A percentile compares a stretch with the other conserved stretches of the same genome.
These are phyloP conservation scores for Rhodosporidiobolus odoratus DNA, from an alignment of 768 basidiomycete genomes.

Conservation along the genomic window DNA sequence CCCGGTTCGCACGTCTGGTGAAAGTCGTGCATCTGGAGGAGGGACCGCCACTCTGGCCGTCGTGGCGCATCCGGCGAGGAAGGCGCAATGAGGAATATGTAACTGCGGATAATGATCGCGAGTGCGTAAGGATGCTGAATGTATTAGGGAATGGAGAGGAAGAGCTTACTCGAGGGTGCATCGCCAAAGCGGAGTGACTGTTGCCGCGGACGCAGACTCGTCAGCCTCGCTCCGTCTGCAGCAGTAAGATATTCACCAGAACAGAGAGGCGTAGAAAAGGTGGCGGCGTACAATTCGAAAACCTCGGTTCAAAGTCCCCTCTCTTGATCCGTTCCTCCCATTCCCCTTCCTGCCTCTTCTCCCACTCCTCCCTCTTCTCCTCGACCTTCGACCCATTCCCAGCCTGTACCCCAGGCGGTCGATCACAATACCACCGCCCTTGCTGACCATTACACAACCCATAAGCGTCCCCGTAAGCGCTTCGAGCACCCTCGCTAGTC, in stretches of 20 bases:
- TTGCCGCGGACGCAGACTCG: conserved; percentile 55
- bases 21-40: conserved; percentile 59
- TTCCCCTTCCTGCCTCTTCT: conserved; percentile 44
- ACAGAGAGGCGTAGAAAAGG: background rate
- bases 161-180: conserved; percentile 26
- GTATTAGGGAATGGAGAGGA: background rate
- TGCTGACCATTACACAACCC: conserved; percentile 37
- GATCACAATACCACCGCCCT: conserved; percentile 24
- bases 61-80: conserved; percentile 25
- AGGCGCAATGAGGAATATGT: conserved; percentile 64
- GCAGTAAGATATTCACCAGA: conserved; percentile 46
- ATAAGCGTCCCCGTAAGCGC: conserved; percentile 36
- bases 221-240: no score
- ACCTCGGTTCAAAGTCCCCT: conserved; percentile 38
- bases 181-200: conserved; percentile 34
- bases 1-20: conserved; percentile 62
- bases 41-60: conserved; percentile 45
- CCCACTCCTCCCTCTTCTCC: conserved; percentile 62
- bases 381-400: conserved; percentile 40
- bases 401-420: conserved; percentile 33
- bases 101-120: conserved; percentile 56
- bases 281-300: conserved; percentile 26
- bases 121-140: background rate
- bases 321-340: conserved; percentile 43
- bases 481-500: background rate